Evolutionary conservation across 1,284 basidiomycete species (phyloP).

Genomic region (Cutaneotrichosporon spelunceum): DNA sequence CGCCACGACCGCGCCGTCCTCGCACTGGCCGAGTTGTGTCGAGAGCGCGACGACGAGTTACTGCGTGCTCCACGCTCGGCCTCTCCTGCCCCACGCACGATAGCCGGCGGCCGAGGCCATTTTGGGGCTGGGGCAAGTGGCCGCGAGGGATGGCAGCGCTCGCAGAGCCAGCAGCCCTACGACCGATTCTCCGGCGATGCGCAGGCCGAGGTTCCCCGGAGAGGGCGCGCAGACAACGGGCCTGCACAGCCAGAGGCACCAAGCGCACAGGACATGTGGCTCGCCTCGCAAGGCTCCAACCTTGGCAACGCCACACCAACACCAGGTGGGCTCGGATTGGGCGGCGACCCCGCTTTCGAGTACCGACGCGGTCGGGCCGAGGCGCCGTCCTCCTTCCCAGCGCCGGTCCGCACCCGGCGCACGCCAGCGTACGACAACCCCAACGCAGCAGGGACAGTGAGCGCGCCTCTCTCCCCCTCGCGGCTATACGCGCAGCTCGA

Average conservation of each 20-base stretch:
- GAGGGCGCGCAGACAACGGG: slow-evolving; percentile 6
- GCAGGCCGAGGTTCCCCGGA: not conserved
- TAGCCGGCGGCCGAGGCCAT: slow-evolving; percentile 36
- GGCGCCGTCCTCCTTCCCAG: slow-evolving; percentile 12
- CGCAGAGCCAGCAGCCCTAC: slow-evolving; percentile 43
- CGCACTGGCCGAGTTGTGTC: slow-evolving; percentile 77
- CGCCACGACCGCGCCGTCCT: slow-evolving; percentile 76
- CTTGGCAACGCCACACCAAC: slow-evolving; percentile 34
- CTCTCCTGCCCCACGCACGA: slow-evolving; percentile 48
- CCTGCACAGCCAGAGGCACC: slow-evolving; percentile 1
- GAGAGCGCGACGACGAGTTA: slow-evolving; percentile 52
- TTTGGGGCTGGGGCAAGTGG: slow-evolving; percentile 25
- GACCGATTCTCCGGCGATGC: slow-evolving; percentile 32
- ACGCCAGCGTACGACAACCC: slow-evolving; percentile 35
- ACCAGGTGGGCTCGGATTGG: slow-evolving; percentile 32
- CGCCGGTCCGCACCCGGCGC: slow-evolving; percentile 5
- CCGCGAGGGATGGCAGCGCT: slow-evolving; percentile 32
- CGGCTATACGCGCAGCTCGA: slow-evolving; percentile 48
- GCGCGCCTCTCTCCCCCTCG: slow-evolving; percentile 48
- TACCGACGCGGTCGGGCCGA: slow-evolving; percentile 20
- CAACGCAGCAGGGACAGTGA: slow-evolving; percentile 44
- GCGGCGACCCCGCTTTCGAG: slow-evolving; percentile 25
- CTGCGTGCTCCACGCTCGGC: slow-evolving; percentile 50
- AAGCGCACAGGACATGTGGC: slow-evolving; percentile 46
- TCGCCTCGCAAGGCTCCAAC: slow-evolving; percentile 44